Evolutionary conservation across 2,329 filamentous ascomycete genomes (phyloP), one percentile per base, ranked within the genome.

Genomic region (Fusarium sp.): DNA sequence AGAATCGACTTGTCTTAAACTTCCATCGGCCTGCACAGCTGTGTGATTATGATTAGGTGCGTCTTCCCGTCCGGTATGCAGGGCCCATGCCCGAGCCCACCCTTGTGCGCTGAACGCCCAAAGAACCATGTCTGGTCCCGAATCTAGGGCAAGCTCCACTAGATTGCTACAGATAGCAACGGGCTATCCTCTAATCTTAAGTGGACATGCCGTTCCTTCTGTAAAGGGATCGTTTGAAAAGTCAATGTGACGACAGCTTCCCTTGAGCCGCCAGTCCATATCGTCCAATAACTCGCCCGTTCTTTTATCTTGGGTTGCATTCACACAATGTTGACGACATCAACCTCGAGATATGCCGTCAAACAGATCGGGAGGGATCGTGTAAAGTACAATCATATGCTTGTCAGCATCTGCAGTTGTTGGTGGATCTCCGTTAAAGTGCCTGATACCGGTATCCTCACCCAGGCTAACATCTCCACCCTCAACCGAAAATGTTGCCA

Each of bases 291-390:
- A 31, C 22, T 49, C 44, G 43, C 49, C 62, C 13, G n/a, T 53
- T 6, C 52, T 62, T 17, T 60, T 61, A 17, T 58, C 58, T 7
- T 52, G 42, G 33, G 51, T 40, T 33, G 31, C 33, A 22, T 58
- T 36, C 34, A 46, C 53, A 20, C 33, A 51, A 28, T 48, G 33
- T 24, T 59, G 61, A 54, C 63, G 42, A 24, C 63, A 55, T 26
- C 59, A 50, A 20, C 58, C 52, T 10, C 55, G 68, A 24, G 72
- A 69, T 43, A 78, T 76, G 18, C 80, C 75, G 33, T 81, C 79
- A 63, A 88, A 86, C 3, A 86, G 76, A 74, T 91, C 88, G 1
- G 83, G 76, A 0, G 90, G 89, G 3, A 92, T 79, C 1, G 84
- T 89, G 75, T 90, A 92, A 3, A 91, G 79, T 53, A 89, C 83